A percentile compares a stretch with the other conserved stretches of the same genome.
phyloP scores from a whole-genome alignment of 139 green algal genomes.

The Monoraphidium neglectum region DNA sequence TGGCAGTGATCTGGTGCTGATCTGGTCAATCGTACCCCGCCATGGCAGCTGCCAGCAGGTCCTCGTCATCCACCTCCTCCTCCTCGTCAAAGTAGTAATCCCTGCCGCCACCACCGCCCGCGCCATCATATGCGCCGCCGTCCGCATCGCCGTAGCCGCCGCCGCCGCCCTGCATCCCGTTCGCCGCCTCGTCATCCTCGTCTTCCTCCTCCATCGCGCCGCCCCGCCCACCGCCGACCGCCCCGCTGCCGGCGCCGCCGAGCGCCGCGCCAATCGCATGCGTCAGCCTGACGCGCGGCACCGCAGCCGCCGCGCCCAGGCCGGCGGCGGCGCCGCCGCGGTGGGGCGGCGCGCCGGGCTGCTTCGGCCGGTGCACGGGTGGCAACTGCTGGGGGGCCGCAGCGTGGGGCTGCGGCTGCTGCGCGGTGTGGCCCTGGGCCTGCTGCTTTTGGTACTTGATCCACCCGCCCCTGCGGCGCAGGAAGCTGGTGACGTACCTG shows the following conservation, averaged over 20 bases:
- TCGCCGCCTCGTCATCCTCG: background rate
- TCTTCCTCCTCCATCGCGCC: background rate
- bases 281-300: background rate
- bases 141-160: background rate
- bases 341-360: background rate
- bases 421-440: constrained; percentile 13
- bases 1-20: too few relatives aligned
- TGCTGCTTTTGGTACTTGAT: constrained; percentile 43
- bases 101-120: background rate
- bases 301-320: too few relatives aligned
- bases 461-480: constrained; percentile 39
- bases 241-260: background rate
- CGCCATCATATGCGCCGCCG: background rate
- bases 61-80: constrained; percentile 16
- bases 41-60: constrained; percentile 1
- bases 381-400: background rate
- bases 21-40: too few relatives aligned
- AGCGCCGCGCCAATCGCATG: constrained; percentile 16
- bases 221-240: background rate
- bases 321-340: too few relatives aligned
- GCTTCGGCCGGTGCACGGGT: constrained; percentile 20
- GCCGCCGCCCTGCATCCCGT: background rate
- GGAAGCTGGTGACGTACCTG: constrained; percentile 49
- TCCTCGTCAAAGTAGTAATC: constrained; percentile 43
- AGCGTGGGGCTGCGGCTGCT: constrained; percentile 26